Evolutionary conservation across 2,329 filamentous ascomycete genomes (phyloP).

Genomic region (Fusarium pseudoanthophilum): DNA sequence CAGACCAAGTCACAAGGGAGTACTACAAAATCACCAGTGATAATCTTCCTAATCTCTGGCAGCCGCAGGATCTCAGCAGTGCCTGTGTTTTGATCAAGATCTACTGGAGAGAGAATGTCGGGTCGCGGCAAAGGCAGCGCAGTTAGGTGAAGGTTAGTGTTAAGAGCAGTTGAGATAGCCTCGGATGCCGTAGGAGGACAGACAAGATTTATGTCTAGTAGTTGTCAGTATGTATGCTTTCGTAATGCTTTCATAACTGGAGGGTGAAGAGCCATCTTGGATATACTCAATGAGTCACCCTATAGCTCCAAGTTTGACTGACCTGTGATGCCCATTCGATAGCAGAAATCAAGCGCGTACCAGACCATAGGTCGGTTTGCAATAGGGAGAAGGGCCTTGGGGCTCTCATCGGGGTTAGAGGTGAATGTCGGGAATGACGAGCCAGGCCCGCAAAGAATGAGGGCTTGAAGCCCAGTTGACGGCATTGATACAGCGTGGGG

Average conservation of each 20-base stretch:
- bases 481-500: slow-evolving; percentile 80
- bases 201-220: slow-evolving; percentile 70
- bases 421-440: slow-evolving; percentile 86
- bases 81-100: slow-evolving; percentile 83
- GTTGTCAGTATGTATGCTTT: slow-evolving; percentile 35
- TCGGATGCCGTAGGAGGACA: slow-evolving; percentile 72
- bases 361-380: slow-evolving; percentile 90
- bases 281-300: slow-evolving; percentile 5
- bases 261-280: neutral
- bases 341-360: slow-evolving; percentile 89
- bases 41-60: slow-evolving; percentile 79
- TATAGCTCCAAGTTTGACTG: slow-evolving; percentile 45
- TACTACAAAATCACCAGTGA: slow-evolving; percentile 88
- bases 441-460: slow-evolving; percentile 85
- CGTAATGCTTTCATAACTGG: neutral
- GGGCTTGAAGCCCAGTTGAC: slow-evolving; percentile 80
- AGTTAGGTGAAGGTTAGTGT: slow-evolving; percentile 82
- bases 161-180: slow-evolving; percentile 76
- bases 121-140: slow-evolving; percentile 77
- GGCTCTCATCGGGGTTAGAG: slow-evolving; percentile 80
- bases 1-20: slow-evolving; percentile 94
- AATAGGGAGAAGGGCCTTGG: slow-evolving; percentile 84
- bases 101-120: slow-evolving; percentile 79
- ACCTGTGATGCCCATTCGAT: slow-evolving; percentile 82
- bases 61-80: slow-evolving; percentile 90